phyloP scores from a whole-genome alignment of 495 filamentous ascomycete genomes.

The Aspergillus sclerotiicarbonarius region DNA sequence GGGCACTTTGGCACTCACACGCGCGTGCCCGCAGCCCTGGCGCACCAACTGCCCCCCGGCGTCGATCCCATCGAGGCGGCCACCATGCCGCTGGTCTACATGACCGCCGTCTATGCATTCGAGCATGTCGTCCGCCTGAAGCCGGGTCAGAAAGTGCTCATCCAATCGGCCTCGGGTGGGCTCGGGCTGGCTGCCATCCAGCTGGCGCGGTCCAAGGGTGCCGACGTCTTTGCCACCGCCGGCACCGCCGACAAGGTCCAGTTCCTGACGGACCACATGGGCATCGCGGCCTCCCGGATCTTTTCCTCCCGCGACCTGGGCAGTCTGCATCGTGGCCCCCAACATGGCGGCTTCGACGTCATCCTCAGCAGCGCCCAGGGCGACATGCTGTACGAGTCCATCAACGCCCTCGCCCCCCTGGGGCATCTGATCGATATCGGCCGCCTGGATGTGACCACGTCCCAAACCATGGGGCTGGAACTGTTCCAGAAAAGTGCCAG shows the following conservation, averaged over 20 bases:
- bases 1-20: slow-evolving; percentile 5
- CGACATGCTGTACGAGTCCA: not conserved
- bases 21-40: slow-evolving; percentile 1
- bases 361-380: too few species aligned
- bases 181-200: not conserved
- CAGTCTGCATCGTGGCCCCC: not conserved
- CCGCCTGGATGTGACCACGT: not conserved
- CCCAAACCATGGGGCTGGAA: too few species aligned
- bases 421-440: slow-evolving; percentile 4
- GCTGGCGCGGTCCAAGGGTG: slow-evolving; percentile 3
- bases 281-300: too few species aligned
- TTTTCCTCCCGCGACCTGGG: too few species aligned
- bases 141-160: slow-evolving; percentile 2
- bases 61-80: not conserved
- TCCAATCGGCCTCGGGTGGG: not conserved
- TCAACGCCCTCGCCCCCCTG: not conserved
- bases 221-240: slow-evolving; percentile 2
- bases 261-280: too few species aligned
- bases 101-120: slow-evolving; percentile 3
- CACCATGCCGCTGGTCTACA: slow-evolving; percentile 3
- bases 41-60: not conserved
- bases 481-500: not conserved
- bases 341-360: slow-evolving; percentile 1
- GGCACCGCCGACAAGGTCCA: too few species aligned
- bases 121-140: not conserved